Percentiles rank a stretch among this genome's conserved stretches.
Evolutionary conservation across 306 rosid genomes (phyloP).

Genomic region (Cicer chorassanicum): DNA sequence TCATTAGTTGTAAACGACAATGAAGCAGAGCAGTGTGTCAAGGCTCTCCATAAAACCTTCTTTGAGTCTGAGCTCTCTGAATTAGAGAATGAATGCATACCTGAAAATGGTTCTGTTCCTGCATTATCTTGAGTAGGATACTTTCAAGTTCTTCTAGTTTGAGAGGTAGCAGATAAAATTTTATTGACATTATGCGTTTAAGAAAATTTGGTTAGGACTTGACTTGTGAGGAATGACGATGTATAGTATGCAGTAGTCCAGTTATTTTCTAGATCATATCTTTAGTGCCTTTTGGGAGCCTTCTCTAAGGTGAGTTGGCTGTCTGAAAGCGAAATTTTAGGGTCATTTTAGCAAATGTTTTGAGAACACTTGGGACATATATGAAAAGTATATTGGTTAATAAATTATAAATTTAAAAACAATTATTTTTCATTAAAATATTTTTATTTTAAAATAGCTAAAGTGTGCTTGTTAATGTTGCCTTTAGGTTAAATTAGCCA

Average conservation of each 20-base stretch:
- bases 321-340: neutral
- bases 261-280: neutral
- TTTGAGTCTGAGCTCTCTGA: constrained; percentile 58
- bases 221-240: neutral
- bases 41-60: constrained; percentile 81
- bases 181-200: neutral
- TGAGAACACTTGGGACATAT: neutral
- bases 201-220: constrained; percentile 14
- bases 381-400: neutral
- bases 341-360: neutral
- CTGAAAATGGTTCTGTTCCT: constrained; percentile 57
- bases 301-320: neutral
- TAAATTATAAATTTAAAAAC: neutral
- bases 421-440: neutral
- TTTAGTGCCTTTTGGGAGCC: neutral
- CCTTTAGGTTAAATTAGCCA: neutral
- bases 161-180: constrained; percentile 1
- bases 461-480: neutral
- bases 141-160: constrained; percentile 17
- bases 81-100: constrained; percentile 42
- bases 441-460: neutral
- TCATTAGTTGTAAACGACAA: constrained; percentile 84
- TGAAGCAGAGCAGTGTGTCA: constrained; percentile 85
- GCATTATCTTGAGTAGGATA: constrained; percentile 42
- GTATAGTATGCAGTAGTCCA: neutral